Percentiles rank a stretch among this genome's conserved stretches.
These are phyloP conservation scores for Knoxdaviesia proteae DNA, from an alignment of 2,329 filamentous ascomycete genomes.

Conservation along the genomic window DNA sequence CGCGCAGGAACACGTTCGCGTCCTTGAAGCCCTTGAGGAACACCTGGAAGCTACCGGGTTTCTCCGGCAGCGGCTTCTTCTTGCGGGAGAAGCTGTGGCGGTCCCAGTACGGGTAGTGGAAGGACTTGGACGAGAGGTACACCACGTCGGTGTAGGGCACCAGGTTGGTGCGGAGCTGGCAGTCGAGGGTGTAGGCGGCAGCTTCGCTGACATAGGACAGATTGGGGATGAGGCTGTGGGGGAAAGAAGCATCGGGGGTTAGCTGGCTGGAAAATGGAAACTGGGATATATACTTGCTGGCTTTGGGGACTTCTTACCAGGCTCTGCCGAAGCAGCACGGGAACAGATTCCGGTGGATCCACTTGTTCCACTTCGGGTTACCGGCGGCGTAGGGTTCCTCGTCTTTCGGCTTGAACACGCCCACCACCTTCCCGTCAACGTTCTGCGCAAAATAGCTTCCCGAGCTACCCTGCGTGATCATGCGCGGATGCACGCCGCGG, in stretches of 20 bases:
- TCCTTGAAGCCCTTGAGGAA: conserved; percentile 96
- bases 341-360: conserved; percentile 94
- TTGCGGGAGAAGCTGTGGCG: conserved; percentile 72
- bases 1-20: conserved; percentile 82
- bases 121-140: conserved; percentile 83
- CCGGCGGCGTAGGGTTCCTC: conserved; percentile 93
- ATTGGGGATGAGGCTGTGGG: conserved; percentile 64
- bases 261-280: conserved; percentile 2
- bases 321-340: conserved; percentile 93
- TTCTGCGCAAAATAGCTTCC: conserved; percentile 96
- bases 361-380: conserved; percentile 99
- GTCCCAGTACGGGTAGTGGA: conserved; percentile 97
- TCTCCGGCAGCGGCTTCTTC: conserved; percentile 68
- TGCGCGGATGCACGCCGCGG: conserved; percentile 74
- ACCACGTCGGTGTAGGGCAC: conserved; percentile 96
- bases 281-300: background rate
- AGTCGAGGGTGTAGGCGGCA: conserved; percentile 85
- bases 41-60: conserved; percentile 90
- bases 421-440: conserved; percentile 77
- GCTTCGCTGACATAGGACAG: conserved; percentile 96
- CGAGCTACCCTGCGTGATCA: conserved; percentile 94
- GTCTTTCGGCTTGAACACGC: conserved; percentile 97
- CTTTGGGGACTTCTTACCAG: conserved; percentile 31
- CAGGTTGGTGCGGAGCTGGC: conserved; percentile 70
- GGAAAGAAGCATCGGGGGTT: conserved; percentile 4